Evolutionary conservation across 2,329 filamentous ascomycete genomes (phyloP), one percentile per base, ranked within the genome.

Genomic region (Apiospora sp.): DNA sequence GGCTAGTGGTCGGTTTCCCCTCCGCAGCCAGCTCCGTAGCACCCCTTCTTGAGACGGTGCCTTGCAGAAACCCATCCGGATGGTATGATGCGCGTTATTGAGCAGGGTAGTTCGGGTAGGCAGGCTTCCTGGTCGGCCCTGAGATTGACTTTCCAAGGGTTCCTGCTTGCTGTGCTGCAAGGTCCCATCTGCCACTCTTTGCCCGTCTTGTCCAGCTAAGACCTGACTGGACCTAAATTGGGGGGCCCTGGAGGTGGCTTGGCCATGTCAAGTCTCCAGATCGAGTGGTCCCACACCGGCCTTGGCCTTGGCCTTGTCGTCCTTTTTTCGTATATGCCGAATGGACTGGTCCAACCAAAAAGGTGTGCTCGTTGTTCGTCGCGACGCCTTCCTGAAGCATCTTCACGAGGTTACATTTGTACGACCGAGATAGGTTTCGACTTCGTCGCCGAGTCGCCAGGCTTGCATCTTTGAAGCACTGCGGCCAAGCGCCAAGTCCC

Each of bases 131-230:
- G 30, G 58, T 64, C 58, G 58, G 58, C 58, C 58, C 58, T 64
- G 58, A 64, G 58, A 64, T 64, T 41, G 58, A 41, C 58, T 64
- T 64, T 64, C n/a, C 58, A n/a, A 64, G 58, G 54, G 54, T 61
- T 22, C 19, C n/a, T 22, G 19, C 30, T 37, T 30, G 30, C 54
- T 30, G 51, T 61, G 27, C 27, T 61, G 27, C 49, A 51, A 49
- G 49, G 49, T 24, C 49, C 49, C 49, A 51, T 24, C n/a, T 27
- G 49, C 49, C 49, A 27, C n/a, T 51, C 49, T 22, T 49, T 49
- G 49, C n/a, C 49, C n/a, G 48, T 49, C 51, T 58, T 19, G 30
- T 37, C 30, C 54, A 22, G 54, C 30, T 61, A 22, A 22, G 54
- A 37, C 51, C 19, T 37, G 34, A 8, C 30, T 61, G 54, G 30